Percentiles rank a stretch among this genome's conserved stretches.
These are phyloP conservation scores for Ophiostoma fasciatum DNA, from an alignment of 2,329 filamentous ascomycete genomes.

Conservation along the genomic window DNA sequence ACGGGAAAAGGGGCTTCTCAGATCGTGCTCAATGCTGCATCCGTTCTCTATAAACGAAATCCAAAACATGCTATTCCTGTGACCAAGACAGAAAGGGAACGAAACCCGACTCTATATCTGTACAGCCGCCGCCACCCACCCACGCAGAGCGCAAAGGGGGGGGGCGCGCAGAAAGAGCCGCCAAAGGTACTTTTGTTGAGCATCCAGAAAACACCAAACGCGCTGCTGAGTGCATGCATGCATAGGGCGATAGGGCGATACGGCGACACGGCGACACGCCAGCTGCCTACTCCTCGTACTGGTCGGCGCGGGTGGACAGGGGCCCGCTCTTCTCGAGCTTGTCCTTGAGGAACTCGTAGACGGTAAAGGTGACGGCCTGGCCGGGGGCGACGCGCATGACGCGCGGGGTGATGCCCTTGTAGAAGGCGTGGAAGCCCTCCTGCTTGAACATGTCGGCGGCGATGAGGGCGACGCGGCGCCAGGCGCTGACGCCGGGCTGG, in stretches of 20 bases:
- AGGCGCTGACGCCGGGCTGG: constrained; percentile 63
- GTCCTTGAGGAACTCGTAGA: constrained; percentile 64
- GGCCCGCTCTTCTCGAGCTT: constrained; percentile 53
- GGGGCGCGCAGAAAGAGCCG: no score
- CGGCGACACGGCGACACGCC: neutral
- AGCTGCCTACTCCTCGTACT: constrained; percentile 47
- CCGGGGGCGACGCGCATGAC: constrained; percentile 96
- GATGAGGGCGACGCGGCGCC: constrained; percentile 65
- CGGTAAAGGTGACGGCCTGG: constrained; percentile 65
- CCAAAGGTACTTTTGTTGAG: no score
- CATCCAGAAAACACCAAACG: no score
- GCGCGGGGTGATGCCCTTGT: constrained; percentile 95
- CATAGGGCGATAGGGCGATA: no score
- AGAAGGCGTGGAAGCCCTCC: constrained; percentile 89
- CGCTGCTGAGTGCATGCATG: no score
- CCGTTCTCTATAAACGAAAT: no score
- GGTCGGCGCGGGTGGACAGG: constrained; percentile 41
- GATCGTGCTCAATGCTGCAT: no score
- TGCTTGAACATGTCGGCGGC: constrained; percentile 80
- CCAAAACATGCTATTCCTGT: neutral
- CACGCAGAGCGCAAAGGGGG: no score
- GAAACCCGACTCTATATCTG: no score
- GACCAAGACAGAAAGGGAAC: neutral
- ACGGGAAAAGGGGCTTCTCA: no score
- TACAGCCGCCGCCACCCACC: no score